Percentiles rank a stretch among this genome's conserved stretches.
These are phyloP conservation scores for Hemileccinum impolitum DNA, from an alignment of 768 basidiomycete genomes.

Conservation along the genomic window DNA sequence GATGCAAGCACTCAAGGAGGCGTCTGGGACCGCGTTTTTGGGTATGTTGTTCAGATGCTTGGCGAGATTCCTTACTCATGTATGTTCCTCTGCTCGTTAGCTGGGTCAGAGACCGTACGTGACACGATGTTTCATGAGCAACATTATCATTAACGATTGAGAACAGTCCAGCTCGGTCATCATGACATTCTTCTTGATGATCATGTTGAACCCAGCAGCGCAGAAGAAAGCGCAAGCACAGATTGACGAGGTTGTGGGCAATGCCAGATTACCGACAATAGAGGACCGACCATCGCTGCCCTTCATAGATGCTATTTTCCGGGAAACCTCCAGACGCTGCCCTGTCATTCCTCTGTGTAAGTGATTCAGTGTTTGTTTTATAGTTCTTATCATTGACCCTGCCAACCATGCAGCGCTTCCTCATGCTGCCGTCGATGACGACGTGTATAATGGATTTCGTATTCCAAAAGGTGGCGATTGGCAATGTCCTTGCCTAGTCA, in stretches of 20 bases:
- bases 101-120: slow-evolving; percentile 3
- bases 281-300: slow-evolving; percentile 24
- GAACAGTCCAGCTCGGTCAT: not conserved
- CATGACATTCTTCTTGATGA: too few species aligned
- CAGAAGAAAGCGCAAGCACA: too few species aligned
- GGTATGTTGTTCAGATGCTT: not conserved
- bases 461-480: too few species aligned
- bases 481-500: too few species aligned
- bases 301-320: slow-evolving; percentile 34
- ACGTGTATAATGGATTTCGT: too few species aligned
- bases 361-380: not conserved
- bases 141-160: too few species aligned
- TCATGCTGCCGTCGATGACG: not conserved
- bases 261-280: not conserved
- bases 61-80: too few species aligned
- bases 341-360: slow-evolving; percentile 5
- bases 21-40: not conserved
- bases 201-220: too few species aligned
- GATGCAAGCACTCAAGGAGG: slow-evolving; percentile 2
- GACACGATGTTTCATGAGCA: not conserved
- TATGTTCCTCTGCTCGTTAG: not conserved
- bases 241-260: too few species aligned
- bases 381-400: not conserved
- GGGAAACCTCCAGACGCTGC: slow-evolving; percentile 21
- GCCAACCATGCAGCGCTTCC: slow-evolving; percentile 8